These are phyloP conservation scores for Sisymbrium irio DNA, from an alignment of 345 rosid genomes.

Conservation along the genomic window DNA sequence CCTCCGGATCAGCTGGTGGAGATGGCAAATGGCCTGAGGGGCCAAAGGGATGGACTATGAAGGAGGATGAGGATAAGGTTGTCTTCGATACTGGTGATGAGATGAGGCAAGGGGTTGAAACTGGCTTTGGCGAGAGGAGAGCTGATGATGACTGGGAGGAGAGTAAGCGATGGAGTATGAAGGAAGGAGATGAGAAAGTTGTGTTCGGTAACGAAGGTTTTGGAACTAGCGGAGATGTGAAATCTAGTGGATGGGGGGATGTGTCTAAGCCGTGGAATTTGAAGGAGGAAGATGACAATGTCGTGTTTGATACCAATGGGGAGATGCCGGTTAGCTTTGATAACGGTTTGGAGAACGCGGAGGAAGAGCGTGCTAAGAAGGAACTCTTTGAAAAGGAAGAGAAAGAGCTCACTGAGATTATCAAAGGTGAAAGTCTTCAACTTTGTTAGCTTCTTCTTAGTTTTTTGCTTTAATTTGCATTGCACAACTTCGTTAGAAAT, in stretches of 20 bases:
- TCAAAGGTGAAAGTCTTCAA: constrained; percentile 47
- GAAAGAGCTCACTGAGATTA: constrained; percentile 51
- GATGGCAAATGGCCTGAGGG: constrained; percentile 42
- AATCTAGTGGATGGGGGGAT: constrained; percentile 22
- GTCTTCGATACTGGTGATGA: constrained; percentile 42
- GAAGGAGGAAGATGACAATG: constrained; percentile 42
- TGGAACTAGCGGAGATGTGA: constrained; percentile 1
- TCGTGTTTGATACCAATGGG: constrained; percentile 46
- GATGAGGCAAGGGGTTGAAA: constrained; percentile 2
- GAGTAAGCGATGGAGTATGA: constrained; percentile 47
- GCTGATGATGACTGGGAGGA: constrained; percentile 1
- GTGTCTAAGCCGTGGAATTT: constrained; percentile 48
- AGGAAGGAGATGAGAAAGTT: constrained; percentile 40
- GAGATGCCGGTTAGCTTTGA: constrained; percentile 20
- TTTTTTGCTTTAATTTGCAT: background rate
- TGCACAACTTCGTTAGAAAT: background rate
- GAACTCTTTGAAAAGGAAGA: constrained; percentile 53
- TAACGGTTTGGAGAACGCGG: constrained; percentile 14
- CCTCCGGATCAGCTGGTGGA: constrained; percentile 32
- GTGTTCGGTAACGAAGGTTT: constrained; percentile 39
- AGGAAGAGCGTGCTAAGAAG: constrained; percentile 41
- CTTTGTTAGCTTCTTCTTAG: background rate
- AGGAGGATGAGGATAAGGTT: constrained; percentile 39
- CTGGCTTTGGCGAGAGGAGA: background rate
- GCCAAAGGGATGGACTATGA: constrained; percentile 46